Evolutionary conservation across 1,284 basidiomycete genomes (phyloP), one percentile per base, ranked within the genome.

Genomic region (Schizophyllum commune): DNA sequence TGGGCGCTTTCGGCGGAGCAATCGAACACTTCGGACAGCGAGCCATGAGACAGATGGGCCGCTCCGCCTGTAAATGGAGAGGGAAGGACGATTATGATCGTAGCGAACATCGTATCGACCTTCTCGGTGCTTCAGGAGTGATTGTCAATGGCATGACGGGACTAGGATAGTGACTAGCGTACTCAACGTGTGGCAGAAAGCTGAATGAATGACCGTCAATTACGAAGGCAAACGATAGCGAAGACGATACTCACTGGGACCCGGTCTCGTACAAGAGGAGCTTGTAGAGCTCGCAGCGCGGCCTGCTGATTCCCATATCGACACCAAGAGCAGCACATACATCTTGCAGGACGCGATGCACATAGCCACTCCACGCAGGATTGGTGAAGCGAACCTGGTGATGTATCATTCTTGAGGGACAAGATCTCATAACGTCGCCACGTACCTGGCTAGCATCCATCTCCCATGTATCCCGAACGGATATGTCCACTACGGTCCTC

Each of bases 261-360:
- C 79, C 79, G 1, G 70, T 68, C 64, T 80, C 75, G 58, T 79
- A 79, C 1, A 82, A 65, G 1, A 81, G 66, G 2, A 82, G 66
- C 63, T 80, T 81, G 65, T 79, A 76, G 7, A 79, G 64, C 60
- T 80, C 74, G 61, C 70, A 74, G n/a, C 68, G 70, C 4, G 74
- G 72, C 2, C 67, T 58, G 34, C 65, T 64, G 1, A 61, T 58
- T 15, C 63, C 58, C 20, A 64, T 47, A 7, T 64, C 60, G 11
- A 76, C 72, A 1, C 77, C 76, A 6, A 79, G 65, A 17, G 65
- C 65, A 13, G 64, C 52, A 52, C 77, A 78, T 0, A 78, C 74
- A 9, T 68, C 66, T 2, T 57, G 58, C 0, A 72, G 63, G 19
- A 71, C 68, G n/a, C 60, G 60, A 17, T 70, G 57, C 17, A 78